Evolutionary conservation across 331 rosid genomes (phyloP), one percentile per base, ranked within the genome.

Genomic region (Pyrus hybrid): DNA sequence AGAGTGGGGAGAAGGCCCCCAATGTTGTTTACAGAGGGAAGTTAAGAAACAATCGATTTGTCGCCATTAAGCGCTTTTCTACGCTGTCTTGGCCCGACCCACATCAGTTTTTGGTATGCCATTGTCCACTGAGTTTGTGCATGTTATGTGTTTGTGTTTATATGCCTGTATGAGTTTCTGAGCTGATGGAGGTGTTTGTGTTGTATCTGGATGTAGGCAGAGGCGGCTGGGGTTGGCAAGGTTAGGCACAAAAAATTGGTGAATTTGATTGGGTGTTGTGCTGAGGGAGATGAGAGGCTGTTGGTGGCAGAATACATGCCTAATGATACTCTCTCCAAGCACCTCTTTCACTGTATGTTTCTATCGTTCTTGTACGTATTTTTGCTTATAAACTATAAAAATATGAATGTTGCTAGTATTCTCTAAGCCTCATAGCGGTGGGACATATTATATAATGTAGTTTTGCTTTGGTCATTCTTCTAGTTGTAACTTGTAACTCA

Each of bases 231-330:
- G 37, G 84, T 85, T 41, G 88, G 88, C 67, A 81, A 85, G 78
- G 69, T 85, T 61, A 65, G 88, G 33, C 80, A 79, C 67, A 79
- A 79, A 63, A 76, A 75, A 49, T 29, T 85, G 71, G 86, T 78
- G 69, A 85, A 85, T 79, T 71, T 85, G 37, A 72, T 85, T 57
- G 88, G 88, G 23, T 85, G 84, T 69, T 85, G 88, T 72, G 78
- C 79, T 33, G 88, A 85, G 33, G 88, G 88, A 18, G 86, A 85
- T 64, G 86, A 85, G 82, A 74, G 88, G 61, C 80, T 82, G 68
- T 76, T 85, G 71, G 84, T 85, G 45, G 88, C 86, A 14, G 86
- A 85, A 65, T 84, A 72, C 75, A 80, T 84, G 86, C 86, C 83
- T 25, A 85, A 82, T 72, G 84, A 85, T 32, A 85, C 88, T 45